Base-by-base conservation (phyloP, 208 protist genomes). In the Crithidia expoeki region DNA sequence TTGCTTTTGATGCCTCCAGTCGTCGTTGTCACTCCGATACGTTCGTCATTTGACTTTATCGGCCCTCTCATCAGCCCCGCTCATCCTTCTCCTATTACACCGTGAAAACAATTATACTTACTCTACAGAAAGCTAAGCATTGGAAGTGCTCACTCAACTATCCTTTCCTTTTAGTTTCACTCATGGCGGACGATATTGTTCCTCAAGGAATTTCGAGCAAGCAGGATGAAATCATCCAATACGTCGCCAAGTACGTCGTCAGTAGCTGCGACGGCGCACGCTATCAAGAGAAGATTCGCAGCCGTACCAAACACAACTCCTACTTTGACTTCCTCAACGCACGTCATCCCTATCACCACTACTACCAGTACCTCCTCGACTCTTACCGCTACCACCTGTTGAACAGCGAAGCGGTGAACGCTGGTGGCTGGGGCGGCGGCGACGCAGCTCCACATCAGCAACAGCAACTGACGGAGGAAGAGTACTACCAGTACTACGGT, bases 171-270 rank as follows among this genome's bases (percentile, higher is more conserved):
- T 25, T 21, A 21, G 7, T 62, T 3, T 40, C 16, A 34, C n/a
- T 27, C 32, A 71, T 59, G 46, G 56, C 55, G 14, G 70, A 81
- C 36, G 72, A 75, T 12, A 74, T 74, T 55, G 25, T 71, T 2
- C 90, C 90, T 5, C 60, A 66, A 9, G 90, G 86, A 36, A 87
- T 95, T 32, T 82, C 81, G 4, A 71, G 78, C 7, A 90, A 92
- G 58, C 87, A 95, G 56, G 90, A 95, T 69, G 77, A 85, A 7
- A 91, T 95, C 66, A 93, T 95, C 42, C 84, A 92, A 53, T 76
- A 89, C 58, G 87, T 91, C 9, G 90, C 90, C 52, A 84, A 92
- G 52, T 91, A 90, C 62, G 86, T 95, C n/a, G 87, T 88, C 3
- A 75, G 72, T 32, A 87, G 78, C 25, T 91, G 86, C 51, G 79